Conservation (phyloP, 164 flowering plant genomes). For the Malania oleifera region DNA sequence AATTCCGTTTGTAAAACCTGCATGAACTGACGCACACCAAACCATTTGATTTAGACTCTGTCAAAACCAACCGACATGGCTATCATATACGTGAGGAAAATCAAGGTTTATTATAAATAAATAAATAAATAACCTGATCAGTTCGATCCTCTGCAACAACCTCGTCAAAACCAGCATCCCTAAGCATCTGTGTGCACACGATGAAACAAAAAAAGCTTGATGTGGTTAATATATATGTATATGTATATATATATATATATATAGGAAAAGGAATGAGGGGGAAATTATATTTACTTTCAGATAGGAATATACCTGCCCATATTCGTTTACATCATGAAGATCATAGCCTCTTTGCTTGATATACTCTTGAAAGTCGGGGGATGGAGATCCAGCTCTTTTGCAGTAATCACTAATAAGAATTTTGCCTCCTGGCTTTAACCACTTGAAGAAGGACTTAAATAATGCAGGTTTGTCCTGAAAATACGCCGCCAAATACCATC, state of each 20-base stretch:
- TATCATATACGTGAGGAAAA: not conserved
- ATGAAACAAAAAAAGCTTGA: not conserved
- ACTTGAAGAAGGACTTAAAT: slow-evolving; percentile 76
- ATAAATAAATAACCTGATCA: slow-evolving; percentile 75
- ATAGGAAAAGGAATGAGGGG: not conserved
- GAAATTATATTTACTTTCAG: not conserved
- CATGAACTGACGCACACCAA: slow-evolving; percentile 51
- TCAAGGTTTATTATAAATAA: not conserved
- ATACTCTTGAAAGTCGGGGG: slow-evolving; percentile 64
- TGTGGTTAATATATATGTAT: too few species aligned
- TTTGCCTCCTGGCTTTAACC: slow-evolving; percentile 96
- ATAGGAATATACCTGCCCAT: slow-evolving; percentile 71
- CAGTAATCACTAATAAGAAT: slow-evolving; percentile 96
- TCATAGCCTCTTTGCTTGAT: slow-evolving; percentile 94
- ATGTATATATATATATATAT: too few species aligned
- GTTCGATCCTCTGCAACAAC: slow-evolving; percentile 93
- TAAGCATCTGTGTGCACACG: slow-evolving; percentile 68
- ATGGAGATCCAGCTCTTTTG: slow-evolving; percentile 62
- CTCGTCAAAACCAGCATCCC: slow-evolving; percentile 89
- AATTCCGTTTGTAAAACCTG: slow-evolving; percentile 71
- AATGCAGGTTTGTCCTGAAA: slow-evolving; percentile 90
- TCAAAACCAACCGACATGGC: not conserved
- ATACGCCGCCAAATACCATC: not conserved
- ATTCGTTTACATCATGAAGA: slow-evolving; percentile 79
- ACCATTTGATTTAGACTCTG: slow-evolving; percentile 7